These are phyloP conservation scores for Coemansia asiatica DNA, from an alignment of 192 early-diverging fungal genomes.

Conservation along the genomic window DNA sequence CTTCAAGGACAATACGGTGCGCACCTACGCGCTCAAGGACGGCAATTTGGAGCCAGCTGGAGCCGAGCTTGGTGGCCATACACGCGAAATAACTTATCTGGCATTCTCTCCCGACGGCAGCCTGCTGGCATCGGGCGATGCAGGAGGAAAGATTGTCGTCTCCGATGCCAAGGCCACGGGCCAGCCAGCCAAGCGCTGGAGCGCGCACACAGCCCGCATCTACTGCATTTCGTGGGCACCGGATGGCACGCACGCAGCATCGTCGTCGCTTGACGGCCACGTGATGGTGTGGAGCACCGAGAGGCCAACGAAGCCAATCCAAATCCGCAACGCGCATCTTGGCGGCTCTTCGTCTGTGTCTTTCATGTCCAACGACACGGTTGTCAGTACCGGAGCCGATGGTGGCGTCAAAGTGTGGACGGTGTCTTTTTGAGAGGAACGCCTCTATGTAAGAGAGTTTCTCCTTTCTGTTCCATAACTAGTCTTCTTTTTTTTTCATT, in stretches of 20 bases:
- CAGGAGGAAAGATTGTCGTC: slow-evolving; percentile 75
- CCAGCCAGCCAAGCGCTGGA: slow-evolving; percentile 70
- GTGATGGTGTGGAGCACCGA: slow-evolving; percentile 88
- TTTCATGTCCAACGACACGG: slow-evolving; percentile 66
- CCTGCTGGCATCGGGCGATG: slow-evolving; percentile 79
- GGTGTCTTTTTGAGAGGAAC: not conserved
- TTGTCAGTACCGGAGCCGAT: slow-evolving; percentile 82
- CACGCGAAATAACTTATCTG: slow-evolving; percentile 75
- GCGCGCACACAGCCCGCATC: slow-evolving; percentile 86
- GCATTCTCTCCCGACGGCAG: slow-evolving; percentile 73
- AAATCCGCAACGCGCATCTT: slow-evolving; percentile 80
- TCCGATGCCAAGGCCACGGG: slow-evolving; percentile 61
- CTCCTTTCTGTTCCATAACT: too few relatives aligned
- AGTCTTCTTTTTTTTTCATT: too few relatives aligned
- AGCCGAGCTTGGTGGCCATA: slow-evolving; percentile 35
- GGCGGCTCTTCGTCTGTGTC: slow-evolving; percentile 72
- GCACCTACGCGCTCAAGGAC: slow-evolving; percentile 60
- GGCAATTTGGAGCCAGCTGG: slow-evolving; percentile 23
- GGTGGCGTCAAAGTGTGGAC: slow-evolving; percentile 76
- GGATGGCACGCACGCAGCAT: slow-evolving; percentile 71
- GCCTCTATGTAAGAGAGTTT: too few relatives aligned
- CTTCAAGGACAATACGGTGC: slow-evolving; percentile 64
- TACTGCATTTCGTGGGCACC: slow-evolving; percentile 78
- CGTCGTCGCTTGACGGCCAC: slow-evolving; percentile 84
- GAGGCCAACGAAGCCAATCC: slow-evolving; percentile 72